Base-by-base conservation (phyloP, 805 yeast genomes). In the Sugiyamaella mastotermitis region DNA sequence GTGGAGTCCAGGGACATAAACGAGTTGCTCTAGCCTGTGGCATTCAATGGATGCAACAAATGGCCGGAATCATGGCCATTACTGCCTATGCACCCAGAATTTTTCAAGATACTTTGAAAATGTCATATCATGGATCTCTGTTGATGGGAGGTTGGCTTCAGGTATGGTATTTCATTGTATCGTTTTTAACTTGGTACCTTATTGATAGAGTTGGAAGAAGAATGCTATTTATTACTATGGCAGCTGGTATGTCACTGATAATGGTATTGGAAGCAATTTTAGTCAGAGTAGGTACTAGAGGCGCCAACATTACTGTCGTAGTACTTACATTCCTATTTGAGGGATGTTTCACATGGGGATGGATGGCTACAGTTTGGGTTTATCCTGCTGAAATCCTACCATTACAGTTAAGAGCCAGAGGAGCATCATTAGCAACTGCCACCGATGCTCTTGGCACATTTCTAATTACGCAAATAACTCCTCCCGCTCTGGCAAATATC, bases 311-410 rank as follows among this genome's bases (percentile, higher is more conserved):
- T 5, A 19, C 31, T 11, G 35, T 31, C 14, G 22, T 37, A 3
- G 25, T 31, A n/a, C 14, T 20, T 10, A 21, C 35, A 6, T 36
- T 66, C 61, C 26, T 73, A 68, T 16, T 71, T 76, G 10, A 76
- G 69, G 52, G 55, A 17, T 35, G 37, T 30, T 40, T 40, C 37
- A 33, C 43, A 15, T 35, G 40, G 40, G 43, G 72, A 22, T 68
- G 71, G 73, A 72, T 71, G 48, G 69, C 66, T 11, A 65, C 67
- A 46, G 62, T 65, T 43, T 77, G 84, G 84, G 68, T 76, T 33
- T 77, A 78, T 62, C 74, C 80, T 50, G 72, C 84, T 7, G 85
- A 78, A 58, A 69, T 78, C 40, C 74, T 53, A 31, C 80, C 73
- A 66, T 65, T 74, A 35, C 70, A 80, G 64, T 74, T 77, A 46